phyloP scores from a whole-genome alignment of 2,329 filamentous ascomycete species.

The Mycosphaerella arachidis region DNA sequence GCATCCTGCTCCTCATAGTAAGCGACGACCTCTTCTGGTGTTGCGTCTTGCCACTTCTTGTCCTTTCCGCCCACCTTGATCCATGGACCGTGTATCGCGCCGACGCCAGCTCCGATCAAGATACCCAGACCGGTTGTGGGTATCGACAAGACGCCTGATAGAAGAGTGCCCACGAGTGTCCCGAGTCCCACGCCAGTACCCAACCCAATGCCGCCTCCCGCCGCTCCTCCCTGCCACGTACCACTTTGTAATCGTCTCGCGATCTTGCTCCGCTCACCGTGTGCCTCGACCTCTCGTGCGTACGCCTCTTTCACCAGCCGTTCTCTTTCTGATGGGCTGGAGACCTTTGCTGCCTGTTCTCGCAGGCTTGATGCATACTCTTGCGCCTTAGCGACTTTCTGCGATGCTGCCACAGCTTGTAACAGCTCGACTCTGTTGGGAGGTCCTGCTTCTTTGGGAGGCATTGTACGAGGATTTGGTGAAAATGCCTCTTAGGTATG shows the following conservation, averaged over 20 bases:
- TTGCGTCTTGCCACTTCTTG: conserved; percentile 16
- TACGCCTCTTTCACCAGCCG: conserved; percentile 29
- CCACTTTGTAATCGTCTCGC: conserved; percentile 29
- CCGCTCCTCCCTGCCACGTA: conserved; percentile 39
- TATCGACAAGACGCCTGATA: conserved; percentile 38
- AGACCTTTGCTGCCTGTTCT: conserved; percentile 19
- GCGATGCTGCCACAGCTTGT: conserved; percentile 21
- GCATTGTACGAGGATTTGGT: not conserved
- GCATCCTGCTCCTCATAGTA: conserved; percentile 14
- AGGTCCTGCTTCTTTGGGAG: not conserved
- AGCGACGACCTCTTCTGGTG: conserved; percentile 18
- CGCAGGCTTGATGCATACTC: conserved; percentile 18
- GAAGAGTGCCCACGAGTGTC: conserved; percentile 39
- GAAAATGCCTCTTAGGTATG: no score
- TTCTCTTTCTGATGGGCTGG: conserved; percentile 26
- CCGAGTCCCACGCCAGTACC: conserved; percentile 40
- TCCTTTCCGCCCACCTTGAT: conserved; percentile 33
- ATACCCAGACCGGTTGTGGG: conserved; percentile 35
- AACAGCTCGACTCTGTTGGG: conserved; percentile 12
- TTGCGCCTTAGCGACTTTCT: conserved; percentile 22
- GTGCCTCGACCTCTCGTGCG: conserved; percentile 30
- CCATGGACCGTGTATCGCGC: conserved; percentile 41
- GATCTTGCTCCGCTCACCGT: conserved; percentile 26
- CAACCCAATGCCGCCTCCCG: conserved; percentile 41
- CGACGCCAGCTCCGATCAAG: conserved; percentile 39